Conservation (phyloP, 805 yeast species). For the Wickerhamomyces queroliae region DNA sequence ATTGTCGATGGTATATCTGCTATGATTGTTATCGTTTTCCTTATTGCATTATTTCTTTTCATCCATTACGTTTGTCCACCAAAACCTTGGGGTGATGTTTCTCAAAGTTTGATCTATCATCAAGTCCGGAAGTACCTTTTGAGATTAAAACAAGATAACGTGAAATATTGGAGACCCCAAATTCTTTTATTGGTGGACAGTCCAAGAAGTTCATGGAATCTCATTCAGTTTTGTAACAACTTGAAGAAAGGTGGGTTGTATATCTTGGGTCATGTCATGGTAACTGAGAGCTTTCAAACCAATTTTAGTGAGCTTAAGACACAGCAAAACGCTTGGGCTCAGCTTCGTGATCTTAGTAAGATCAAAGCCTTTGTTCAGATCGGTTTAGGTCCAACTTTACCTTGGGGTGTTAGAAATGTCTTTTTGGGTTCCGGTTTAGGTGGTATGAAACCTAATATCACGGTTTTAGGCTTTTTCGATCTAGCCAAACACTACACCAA, state of each 20-base stretch:
- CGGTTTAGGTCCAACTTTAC: conserved; percentile 77
- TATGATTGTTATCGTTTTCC: conserved; percentile 58
- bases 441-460: conserved; percentile 95
- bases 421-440: conserved; percentile 95
- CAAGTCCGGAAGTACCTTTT: conserved; percentile 90
- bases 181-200: conserved; percentile 82
- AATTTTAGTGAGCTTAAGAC: conserved; percentile 63
- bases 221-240: conserved; percentile 89
- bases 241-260: conserved; percentile 94
- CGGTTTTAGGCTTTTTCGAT: conserved; percentile 87
- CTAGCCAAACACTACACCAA: conserved; percentile 30
- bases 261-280: conserved; percentile 85
- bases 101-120: conserved; percentile 91
- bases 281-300: conserved; percentile 55
- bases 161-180: conserved; percentile 98
- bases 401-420: conserved; percentile 95
- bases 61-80: conserved; percentile 94
- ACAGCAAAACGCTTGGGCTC: conserved; percentile 79
- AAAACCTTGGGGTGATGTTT: conserved; percentile 97
- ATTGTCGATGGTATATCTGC: conserved; percentile 93
- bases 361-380: conserved; percentile 94
- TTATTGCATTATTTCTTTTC: conserved; percentile 60
- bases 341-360: conserved; percentile 68
- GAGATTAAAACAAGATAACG: conserved; percentile 83
- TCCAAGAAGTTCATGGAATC: conserved; percentile 88